These are phyloP conservation scores for Geotrichum bryndzae DNA, from an alignment of 1,139 yeast species.

Conservation along the genomic window DNA sequence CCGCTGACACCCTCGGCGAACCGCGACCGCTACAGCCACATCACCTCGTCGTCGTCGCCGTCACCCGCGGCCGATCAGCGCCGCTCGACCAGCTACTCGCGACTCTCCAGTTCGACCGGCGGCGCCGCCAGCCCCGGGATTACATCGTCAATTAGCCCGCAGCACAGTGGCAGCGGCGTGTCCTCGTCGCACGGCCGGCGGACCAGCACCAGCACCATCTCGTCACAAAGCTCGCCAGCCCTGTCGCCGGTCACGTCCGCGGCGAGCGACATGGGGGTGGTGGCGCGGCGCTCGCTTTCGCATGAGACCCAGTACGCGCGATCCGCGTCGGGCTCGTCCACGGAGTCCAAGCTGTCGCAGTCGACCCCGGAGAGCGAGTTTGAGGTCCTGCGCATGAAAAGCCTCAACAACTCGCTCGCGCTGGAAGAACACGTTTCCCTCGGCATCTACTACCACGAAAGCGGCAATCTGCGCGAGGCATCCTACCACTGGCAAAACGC, in stretches of 20 bases:
- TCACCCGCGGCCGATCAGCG: not conserved
- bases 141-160: constrained; percentile 7
- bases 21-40: constrained; percentile 10
- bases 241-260: not conserved
- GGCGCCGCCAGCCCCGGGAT: not conserved
- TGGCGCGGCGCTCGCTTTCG: not conserved
- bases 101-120: not conserved
- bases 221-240: not conserved
- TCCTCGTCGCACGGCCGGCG: constrained; percentile 2
- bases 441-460: constrained; percentile 51
- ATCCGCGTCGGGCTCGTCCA: constrained; percentile 5
- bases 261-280: not conserved
- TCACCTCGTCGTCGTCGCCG: constrained; percentile 9
- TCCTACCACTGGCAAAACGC: constrained; percentile 62
- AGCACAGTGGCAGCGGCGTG: not conserved
- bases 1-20: not conserved
- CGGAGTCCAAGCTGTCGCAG: constrained; percentile 5
- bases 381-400: constrained; percentile 10
- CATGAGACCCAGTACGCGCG: constrained; percentile 1
- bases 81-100: constrained; percentile 4
- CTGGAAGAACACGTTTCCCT: constrained; percentile 42
- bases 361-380: constrained; percentile 5
- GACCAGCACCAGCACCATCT: not conserved
- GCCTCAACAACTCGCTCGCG: constrained; percentile 24
- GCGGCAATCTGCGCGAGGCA: constrained; percentile 62